Evolutionary conservation across 139 green algal species (phyloP).

Genomic region (Ulvella scutata): DNA sequence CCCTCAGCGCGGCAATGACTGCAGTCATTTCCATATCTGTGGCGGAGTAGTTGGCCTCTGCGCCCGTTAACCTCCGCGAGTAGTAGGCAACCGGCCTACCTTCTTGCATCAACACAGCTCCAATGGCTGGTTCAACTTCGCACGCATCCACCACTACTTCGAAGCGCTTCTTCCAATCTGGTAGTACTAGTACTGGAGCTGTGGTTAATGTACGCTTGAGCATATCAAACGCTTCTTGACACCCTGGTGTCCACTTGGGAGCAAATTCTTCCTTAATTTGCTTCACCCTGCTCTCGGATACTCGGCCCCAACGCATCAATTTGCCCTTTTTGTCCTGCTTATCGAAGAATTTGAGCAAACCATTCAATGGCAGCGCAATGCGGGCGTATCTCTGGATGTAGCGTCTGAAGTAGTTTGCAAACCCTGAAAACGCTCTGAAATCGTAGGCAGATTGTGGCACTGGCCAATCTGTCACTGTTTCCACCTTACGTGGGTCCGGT

Average conservation of each 20-base stretch:
- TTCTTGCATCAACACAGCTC: conserved; percentile 17
- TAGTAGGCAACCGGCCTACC: conserved; percentile 10
- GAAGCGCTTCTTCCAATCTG: conserved; percentile 2
- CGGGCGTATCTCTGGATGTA: conserved; percentile 14
- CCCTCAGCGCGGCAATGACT: conserved; percentile 2
- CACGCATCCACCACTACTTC: conserved; percentile 14
- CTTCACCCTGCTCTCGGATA: background rate
- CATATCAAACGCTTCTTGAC: conserved; percentile 8
- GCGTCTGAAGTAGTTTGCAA: background rate
- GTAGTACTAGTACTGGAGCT: conserved; percentile 13
- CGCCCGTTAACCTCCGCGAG: conserved; percentile 8
- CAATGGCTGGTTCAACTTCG: background rate
- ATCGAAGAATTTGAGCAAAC: background rate
- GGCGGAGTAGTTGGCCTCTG: conserved; percentile 14
- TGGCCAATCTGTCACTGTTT: conserved; percentile 1
- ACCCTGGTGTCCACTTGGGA: conserved; percentile 2
- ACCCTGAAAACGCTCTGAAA: background rate
- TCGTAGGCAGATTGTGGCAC: background rate
- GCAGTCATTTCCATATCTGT: conserved; percentile 13
- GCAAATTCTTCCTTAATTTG: background rate
- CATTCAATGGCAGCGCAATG: conserved; percentile 7
- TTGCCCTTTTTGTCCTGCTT: background rate
- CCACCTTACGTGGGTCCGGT: conserved; percentile 7
- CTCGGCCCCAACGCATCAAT: background rate
- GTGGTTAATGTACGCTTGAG: conserved; percentile 9